Evolutionary conservation across 2,329 filamentous ascomycete species (phyloP).

Genomic region (Leptosphaerulina australis): DNA sequence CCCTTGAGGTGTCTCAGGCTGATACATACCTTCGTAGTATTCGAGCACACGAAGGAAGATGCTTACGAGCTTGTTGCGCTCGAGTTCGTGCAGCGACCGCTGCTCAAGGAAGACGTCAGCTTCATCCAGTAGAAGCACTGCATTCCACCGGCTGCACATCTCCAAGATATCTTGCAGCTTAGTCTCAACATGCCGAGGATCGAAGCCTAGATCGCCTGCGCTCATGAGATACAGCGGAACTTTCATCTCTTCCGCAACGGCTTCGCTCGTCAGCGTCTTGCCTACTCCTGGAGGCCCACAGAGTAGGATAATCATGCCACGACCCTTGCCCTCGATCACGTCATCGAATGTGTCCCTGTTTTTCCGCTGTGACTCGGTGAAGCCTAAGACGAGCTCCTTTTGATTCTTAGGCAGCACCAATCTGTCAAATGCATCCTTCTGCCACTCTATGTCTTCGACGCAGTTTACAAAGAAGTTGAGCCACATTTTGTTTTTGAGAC

Average conservation of each 20-base stretch:
- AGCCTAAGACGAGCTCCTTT: slow-evolving; percentile 72
- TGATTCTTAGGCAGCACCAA: slow-evolving; percentile 71
- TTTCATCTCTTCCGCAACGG: slow-evolving; percentile 81
- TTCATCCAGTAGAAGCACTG: slow-evolving; percentile 63
- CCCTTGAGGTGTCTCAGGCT: background rate
- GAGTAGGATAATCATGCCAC: slow-evolving; percentile 78
- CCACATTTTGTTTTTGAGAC: slow-evolving; percentile 87
- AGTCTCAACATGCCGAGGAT: slow-evolving; percentile 52
- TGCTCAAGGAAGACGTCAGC: slow-evolving; percentile 66
- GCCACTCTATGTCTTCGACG: slow-evolving; percentile 80
- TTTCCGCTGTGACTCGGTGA: slow-evolving; percentile 83
- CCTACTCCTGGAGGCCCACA: slow-evolving; percentile 85
- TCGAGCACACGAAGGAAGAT: slow-evolving; percentile 46
- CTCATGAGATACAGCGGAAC: slow-evolving; percentile 82
- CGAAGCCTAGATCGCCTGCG: slow-evolving; percentile 65
- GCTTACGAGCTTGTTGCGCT: slow-evolving; percentile 49
- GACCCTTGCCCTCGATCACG: slow-evolving; percentile 73
- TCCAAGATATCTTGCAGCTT: slow-evolving; percentile 56
- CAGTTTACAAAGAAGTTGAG: slow-evolving; percentile 81
- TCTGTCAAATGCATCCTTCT: slow-evolving; percentile 78
- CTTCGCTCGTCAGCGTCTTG: slow-evolving; percentile 85
- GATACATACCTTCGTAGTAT: slow-evolving; percentile 41
- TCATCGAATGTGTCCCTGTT: slow-evolving; percentile 76
- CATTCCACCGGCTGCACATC: slow-evolving; percentile 58
- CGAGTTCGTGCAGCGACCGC: slow-evolving; percentile 47